These are phyloP conservation scores for Venturia oleaginea DNA, from an alignment of 2,329 filamentous ascomycete species.

Conservation along the genomic window DNA sequence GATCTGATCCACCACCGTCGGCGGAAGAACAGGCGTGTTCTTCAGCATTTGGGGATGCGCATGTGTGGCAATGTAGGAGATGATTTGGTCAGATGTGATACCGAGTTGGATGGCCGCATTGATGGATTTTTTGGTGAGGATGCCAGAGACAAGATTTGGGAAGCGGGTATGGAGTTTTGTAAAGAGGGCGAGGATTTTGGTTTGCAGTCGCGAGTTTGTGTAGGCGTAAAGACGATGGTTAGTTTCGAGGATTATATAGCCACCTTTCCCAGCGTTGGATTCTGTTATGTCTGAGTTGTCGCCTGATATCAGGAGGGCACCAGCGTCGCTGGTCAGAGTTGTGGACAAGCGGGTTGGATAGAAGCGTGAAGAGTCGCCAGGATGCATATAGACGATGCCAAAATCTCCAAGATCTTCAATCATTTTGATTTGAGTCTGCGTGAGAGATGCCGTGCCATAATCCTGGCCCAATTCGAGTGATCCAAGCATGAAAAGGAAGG, in stretches of 20 bases:
- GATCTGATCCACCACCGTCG: conserved; percentile 96
- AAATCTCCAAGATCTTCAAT: conserved; percentile 86
- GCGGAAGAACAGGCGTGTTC: conserved; percentile 69
- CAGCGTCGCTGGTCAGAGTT: conserved; percentile 73
- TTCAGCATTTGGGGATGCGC: conserved; percentile 91
- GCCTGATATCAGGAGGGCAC: conserved; percentile 59
- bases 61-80: conserved; percentile 83
- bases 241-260: conserved; percentile 92
- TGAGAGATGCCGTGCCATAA: conserved; percentile 79
- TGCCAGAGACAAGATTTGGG: conserved; percentile 86
- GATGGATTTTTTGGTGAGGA: conserved; percentile 80
- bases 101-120: conserved; percentile 78
- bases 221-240: conserved; percentile 98
- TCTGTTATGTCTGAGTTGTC: conserved; percentile 27
- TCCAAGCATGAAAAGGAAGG: conserved; percentile 91
- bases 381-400: conserved; percentile 69
- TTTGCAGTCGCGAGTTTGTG: conserved; percentile 86
- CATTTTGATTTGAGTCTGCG: conserved; percentile 75
- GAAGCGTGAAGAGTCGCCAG: conserved; percentile 42
- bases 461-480: conserved; percentile 85
- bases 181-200: conserved; percentile 87
- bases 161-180: conserved; percentile 81
- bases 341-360: conserved; percentile 93
- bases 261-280: conserved; percentile 34
- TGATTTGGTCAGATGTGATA: conserved; percentile 92